phyloP scores from a whole-genome alignment of 495 filamentous ascomycete genomes.

The Recurvomyces mirabilis region DNA sequence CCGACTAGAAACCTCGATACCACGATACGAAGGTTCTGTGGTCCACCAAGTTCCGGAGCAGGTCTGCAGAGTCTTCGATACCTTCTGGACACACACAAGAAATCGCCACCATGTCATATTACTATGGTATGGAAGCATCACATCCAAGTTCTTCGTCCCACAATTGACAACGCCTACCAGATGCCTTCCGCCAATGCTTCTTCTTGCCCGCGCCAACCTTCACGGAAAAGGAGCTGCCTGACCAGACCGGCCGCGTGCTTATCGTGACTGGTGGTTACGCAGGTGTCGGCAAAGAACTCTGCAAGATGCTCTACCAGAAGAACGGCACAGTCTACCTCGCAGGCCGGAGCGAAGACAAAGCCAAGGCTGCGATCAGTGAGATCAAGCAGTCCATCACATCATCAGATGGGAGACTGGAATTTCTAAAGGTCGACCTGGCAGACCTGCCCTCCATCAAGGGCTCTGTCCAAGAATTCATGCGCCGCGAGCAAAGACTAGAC shows the following conservation, averaged over 20 bases:
- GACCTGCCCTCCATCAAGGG: constrained; percentile 37
- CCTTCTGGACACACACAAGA: no score
- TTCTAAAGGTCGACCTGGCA: constrained; percentile 35
- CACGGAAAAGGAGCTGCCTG: constrained; percentile 11
- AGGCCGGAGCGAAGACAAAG: constrained; percentile 36
- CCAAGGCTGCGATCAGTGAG: constrained; percentile 27
- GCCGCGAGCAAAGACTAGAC: constrained; percentile 35
- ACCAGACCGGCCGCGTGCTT: constrained; percentile 23
- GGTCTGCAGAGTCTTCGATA: no score
- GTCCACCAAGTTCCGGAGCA: no score
- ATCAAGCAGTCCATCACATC: constrained; percentile 18
- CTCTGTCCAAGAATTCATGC: constrained; percentile 32
- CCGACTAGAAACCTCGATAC: no score
- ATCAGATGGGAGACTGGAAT: constrained; percentile 29
- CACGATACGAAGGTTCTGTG: no score
- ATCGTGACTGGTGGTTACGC: constrained; percentile 42
- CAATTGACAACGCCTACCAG: no score
- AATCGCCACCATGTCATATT: no score
- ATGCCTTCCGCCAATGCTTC: constrained; percentile 5
- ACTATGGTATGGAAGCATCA: no score
- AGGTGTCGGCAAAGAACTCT: constrained; percentile 39
- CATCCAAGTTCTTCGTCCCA: no score
- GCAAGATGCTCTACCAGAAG: constrained; percentile 35
- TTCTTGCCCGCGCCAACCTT: constrained; percentile 1
- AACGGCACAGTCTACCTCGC: constrained; percentile 43